Evolutionary conservation across 371 early-diverging fungal genomes (phyloP).

Genomic region (Circinella umbellata): DNA sequence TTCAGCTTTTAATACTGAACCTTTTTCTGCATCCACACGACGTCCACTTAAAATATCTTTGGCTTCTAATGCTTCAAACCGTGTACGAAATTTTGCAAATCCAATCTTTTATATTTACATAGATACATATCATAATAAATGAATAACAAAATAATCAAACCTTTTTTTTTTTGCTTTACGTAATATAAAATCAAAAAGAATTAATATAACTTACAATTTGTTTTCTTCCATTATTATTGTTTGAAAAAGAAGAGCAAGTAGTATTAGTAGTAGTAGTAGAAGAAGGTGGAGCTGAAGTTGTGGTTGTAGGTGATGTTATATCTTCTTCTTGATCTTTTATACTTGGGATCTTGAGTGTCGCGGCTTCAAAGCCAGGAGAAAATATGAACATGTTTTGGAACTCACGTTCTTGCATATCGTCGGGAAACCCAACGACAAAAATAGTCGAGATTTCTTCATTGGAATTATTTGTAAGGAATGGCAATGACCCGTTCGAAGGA

Average conservation of each 20-base stretch:
- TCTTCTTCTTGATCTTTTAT: constrained; percentile 58
- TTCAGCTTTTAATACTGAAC: constrained; percentile 86
- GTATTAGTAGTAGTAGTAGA: background rate
- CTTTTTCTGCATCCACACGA: constrained; percentile 82
- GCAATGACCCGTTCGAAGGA: constrained; percentile 5
- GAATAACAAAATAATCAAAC: background rate
- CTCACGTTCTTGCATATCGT: constrained; percentile 94
- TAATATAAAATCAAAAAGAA: no score
- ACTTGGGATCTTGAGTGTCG: constrained; percentile 82
- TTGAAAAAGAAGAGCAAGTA: background rate
- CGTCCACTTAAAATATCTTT: constrained; percentile 84
- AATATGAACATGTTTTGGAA: constrained; percentile 97
- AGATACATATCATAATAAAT: no score
- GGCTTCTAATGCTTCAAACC: constrained; percentile 85
- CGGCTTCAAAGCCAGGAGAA: constrained; percentile 92
- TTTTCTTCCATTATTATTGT: constrained; percentile 21
- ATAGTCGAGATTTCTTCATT: constrained; percentile 83
- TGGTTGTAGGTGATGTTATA: background rate
- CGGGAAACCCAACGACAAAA: constrained; percentile 96
- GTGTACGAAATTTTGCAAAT: constrained; percentile 90
- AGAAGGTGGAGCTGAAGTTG: constrained; percentile 6
- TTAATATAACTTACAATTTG: constrained; percentile 24
- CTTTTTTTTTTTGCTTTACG: no score
- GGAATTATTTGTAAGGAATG: background rate
- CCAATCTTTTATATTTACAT: constrained; percentile 78